Conservation (phyloP, 1,284 basidiomycete genomes). For the Ustilago nuda region DNA sequence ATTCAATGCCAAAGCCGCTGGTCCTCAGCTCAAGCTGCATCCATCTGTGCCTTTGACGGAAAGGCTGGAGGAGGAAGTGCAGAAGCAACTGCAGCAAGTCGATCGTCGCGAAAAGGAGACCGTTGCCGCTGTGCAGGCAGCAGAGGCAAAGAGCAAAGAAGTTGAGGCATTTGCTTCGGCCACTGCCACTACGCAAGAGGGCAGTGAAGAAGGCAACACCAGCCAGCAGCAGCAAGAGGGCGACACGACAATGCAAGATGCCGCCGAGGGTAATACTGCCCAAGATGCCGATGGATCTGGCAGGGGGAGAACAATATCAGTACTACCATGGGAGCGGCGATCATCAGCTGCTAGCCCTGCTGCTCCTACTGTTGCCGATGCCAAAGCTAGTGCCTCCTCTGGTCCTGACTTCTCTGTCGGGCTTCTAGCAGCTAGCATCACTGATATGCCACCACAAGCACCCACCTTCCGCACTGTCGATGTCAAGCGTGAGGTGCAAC, state of each 20-base stretch:
- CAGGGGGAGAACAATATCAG: constrained; percentile 30
- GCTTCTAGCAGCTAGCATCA: constrained; percentile 74
- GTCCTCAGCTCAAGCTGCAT: constrained; percentile 66
- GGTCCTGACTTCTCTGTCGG: constrained; percentile 47
- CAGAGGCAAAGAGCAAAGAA: constrained; percentile 39
- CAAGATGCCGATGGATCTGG: constrained; percentile 17
- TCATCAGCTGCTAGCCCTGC: constrained; percentile 21
- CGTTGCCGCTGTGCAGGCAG: constrained; percentile 33
- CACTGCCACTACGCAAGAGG: constrained; percentile 8
- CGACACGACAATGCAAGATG: constrained; percentile 48
- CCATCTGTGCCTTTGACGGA: constrained; percentile 61
- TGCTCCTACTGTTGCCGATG: constrained; percentile 8
- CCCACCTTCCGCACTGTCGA: constrained; percentile 86
- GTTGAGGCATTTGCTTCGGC: constrained; percentile 21
- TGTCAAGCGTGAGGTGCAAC: constrained; percentile 89
- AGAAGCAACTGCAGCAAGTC: constrained; percentile 58
- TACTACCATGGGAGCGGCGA: constrained; percentile 36
- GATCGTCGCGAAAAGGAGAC: constrained; percentile 48
- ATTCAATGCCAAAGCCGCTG: constrained; percentile 63
- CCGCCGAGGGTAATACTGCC: constrained; percentile 5
- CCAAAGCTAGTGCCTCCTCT: constrained; percentile 2
- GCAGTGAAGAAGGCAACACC: constrained; percentile 6
- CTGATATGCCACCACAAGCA: constrained; percentile 81
- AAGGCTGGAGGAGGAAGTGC: constrained; percentile 63
- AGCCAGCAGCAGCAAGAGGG: constrained; percentile 34